Conservation (phyloP, 2,329 filamentous ascomycete genomes). For the Onygenales sp. region DNA sequence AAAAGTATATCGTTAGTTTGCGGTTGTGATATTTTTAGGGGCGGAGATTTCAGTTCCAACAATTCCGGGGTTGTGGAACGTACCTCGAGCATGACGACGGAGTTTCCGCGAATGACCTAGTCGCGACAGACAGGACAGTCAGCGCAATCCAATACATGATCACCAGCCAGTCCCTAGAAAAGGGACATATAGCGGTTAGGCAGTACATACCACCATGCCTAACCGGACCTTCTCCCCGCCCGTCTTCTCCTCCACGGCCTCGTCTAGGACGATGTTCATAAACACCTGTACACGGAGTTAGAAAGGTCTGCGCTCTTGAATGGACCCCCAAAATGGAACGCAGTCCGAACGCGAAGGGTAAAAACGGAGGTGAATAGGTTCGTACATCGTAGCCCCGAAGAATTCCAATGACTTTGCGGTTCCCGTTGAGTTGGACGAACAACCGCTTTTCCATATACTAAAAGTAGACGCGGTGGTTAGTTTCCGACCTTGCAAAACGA, state of each 20-base stretch:
- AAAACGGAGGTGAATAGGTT: constrained; percentile 4
- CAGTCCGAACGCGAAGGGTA: not conserved
- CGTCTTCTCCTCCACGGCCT: constrained; percentile 88
- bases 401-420: constrained; percentile 90
- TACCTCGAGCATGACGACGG: constrained; percentile 92
- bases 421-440: constrained; percentile 95
- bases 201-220: constrained; percentile 73
- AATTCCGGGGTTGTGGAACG: constrained; percentile 3
- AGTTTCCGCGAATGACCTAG: constrained; percentile 92
- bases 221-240: constrained; percentile 82
- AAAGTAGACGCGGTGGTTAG: constrained; percentile 6
- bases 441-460: constrained; percentile 99
- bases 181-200: constrained; percentile 12
- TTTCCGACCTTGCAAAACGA: not conserved
- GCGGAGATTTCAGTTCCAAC: not conserved
- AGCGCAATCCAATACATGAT: not conserved
- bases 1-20: not conserved
- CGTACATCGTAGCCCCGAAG: constrained; percentile 92
- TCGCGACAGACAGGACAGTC: not conserved
- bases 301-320: not conserved
- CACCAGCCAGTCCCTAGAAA: not conserved
- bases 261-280: constrained; percentile 94
- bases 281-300: constrained; percentile 60
- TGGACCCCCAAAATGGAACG: not conserved
- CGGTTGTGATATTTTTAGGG: not conserved